phyloP scores from a whole-genome alignment of 208 protist genomes.

The Trypanosoma scelopori region DNA sequence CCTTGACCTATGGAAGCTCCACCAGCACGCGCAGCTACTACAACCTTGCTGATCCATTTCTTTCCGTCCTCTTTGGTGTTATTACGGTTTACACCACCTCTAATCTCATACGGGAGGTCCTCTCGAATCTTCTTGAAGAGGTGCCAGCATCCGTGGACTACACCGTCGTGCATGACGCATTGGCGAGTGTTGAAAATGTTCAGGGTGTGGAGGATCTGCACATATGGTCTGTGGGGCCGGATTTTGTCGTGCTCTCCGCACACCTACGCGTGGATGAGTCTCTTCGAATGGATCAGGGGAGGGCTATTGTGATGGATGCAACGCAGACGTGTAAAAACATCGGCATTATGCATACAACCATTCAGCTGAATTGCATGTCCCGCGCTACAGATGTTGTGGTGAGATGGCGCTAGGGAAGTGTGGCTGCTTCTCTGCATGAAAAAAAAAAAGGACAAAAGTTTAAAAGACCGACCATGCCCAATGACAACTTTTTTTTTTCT shows the following conservation, averaged over 20 bases:
- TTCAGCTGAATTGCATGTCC: conserved; percentile 32
- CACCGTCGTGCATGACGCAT: conserved; percentile 1
- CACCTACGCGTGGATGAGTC: conserved; percentile 28
- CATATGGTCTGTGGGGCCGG: conserved; percentile 43
- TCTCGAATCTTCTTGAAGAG: conserved; percentile 41
- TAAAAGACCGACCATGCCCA: not conserved
- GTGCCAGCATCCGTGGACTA: conserved; percentile 34
- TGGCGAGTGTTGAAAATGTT: conserved; percentile 32
- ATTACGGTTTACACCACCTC: conserved; percentile 47
- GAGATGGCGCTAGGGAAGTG: not conserved
- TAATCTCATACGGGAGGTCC: conserved; percentile 30
- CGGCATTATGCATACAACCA: conserved; percentile 49
- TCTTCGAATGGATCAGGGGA: not conserved
- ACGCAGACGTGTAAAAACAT: conserved; percentile 17
- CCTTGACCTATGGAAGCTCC: not conserved
- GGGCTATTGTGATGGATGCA: conserved; percentile 30
- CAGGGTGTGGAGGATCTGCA: conserved; percentile 47
- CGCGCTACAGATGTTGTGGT: not conserved
- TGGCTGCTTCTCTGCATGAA: too few species aligned
- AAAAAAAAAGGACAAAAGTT: too few species aligned
- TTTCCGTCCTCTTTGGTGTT: conserved; percentile 45
- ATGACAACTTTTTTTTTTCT: not conserved
- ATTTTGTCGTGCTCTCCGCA: conserved; percentile 31
- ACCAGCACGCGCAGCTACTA: conserved; percentile 26
- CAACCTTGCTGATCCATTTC: conserved; percentile 53